phyloP scores from a whole-genome alignment of 148 eudicot species.

The Spergularia bocconei region DNA sequence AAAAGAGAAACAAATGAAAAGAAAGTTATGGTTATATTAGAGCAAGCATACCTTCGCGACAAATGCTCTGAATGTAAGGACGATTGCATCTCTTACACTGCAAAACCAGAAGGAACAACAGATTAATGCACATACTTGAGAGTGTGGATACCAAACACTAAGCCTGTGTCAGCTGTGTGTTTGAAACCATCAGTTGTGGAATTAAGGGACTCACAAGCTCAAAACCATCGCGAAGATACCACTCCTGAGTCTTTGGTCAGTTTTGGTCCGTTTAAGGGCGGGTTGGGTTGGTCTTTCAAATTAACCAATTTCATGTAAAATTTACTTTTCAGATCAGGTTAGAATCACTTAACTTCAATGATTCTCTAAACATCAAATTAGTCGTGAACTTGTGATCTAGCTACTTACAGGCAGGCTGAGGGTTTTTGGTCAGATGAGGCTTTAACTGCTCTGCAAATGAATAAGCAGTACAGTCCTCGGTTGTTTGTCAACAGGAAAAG shows the following conservation, averaged over 20 bases:
- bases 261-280: too few species aligned
- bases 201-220: too few species aligned
- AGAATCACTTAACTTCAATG: too few species aligned
- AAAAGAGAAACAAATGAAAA: not conserved
- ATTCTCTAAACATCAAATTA: not conserved
- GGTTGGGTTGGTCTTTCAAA: too few species aligned
- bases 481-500: not conserved
- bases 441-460: not conserved
- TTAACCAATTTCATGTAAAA: too few species aligned
- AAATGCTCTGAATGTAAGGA: constrained; percentile 60
- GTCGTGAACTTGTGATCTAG: too few species aligned
- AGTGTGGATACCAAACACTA: too few species aligned
- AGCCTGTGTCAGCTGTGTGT: too few species aligned
- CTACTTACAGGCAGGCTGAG: not conserved
- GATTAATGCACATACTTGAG: not conserved
- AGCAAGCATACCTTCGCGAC: constrained; percentile 44
- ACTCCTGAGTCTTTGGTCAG: too few species aligned
- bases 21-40: not conserved
- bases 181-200: too few species aligned
- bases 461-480: not conserved
- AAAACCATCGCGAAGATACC: too few species aligned
- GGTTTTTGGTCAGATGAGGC: not conserved
- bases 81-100: constrained; percentile 71
- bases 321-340: too few species aligned
- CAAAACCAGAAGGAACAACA: constrained; percentile 25